These are phyloP conservation scores for Cinnamomum micranthum DNA, from an alignment of 164 flowering plant species.

Conservation along the genomic window DNA sequence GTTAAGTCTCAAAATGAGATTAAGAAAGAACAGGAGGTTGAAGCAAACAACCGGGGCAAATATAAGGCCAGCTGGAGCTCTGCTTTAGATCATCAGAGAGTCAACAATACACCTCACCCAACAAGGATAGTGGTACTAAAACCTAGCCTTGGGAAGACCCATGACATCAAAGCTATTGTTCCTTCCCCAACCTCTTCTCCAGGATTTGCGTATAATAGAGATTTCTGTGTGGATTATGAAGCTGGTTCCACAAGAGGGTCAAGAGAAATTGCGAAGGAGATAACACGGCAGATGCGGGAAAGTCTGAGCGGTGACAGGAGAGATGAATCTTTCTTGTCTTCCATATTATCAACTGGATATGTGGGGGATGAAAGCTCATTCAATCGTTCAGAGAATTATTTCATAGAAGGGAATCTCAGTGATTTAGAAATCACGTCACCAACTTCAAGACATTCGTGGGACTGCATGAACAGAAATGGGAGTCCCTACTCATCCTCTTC, in stretches of 20 bases:
- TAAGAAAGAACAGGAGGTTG: slow-evolving; percentile 29
- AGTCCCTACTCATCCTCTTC: slow-evolving; percentile 71
- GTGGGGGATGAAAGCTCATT: slow-evolving; percentile 82
- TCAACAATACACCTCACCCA: slow-evolving; percentile 35
- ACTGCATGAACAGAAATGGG: slow-evolving; percentile 51
- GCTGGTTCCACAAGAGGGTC: slow-evolving; percentile 46
- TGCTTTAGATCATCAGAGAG: slow-evolving; percentile 23
- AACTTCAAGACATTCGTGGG: slow-evolving; percentile 78
- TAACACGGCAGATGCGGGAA: slow-evolving; percentile 59
- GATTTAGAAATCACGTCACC: slow-evolving; percentile 82
- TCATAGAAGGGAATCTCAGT: slow-evolving; percentile 51
- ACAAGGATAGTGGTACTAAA: slow-evolving; percentile 45
- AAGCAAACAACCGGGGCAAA: slow-evolving; percentile 35
- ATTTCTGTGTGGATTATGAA: slow-evolving; percentile 33
- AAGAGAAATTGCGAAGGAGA: slow-evolving; percentile 63
- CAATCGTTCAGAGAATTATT: slow-evolving; percentile 66
- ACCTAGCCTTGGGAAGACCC: slow-evolving; percentile 66
- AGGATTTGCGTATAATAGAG: slow-evolving; percentile 22
- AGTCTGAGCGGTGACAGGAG: slow-evolving; percentile 45
- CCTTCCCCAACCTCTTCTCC: slow-evolving; percentile 50
- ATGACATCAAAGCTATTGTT: slow-evolving; percentile 42
- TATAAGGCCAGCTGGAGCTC: slow-evolving; percentile 23
- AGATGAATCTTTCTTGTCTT: slow-evolving; percentile 66
- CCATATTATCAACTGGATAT: slow-evolving; percentile 78
- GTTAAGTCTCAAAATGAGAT: slow-evolving; percentile 30